Percentiles rank a stretch among this genome's conserved stretches.
Evolutionary conservation across 1,139 yeast species (phyloP).

Genomic region (Yamadazyma oceani): DNA sequence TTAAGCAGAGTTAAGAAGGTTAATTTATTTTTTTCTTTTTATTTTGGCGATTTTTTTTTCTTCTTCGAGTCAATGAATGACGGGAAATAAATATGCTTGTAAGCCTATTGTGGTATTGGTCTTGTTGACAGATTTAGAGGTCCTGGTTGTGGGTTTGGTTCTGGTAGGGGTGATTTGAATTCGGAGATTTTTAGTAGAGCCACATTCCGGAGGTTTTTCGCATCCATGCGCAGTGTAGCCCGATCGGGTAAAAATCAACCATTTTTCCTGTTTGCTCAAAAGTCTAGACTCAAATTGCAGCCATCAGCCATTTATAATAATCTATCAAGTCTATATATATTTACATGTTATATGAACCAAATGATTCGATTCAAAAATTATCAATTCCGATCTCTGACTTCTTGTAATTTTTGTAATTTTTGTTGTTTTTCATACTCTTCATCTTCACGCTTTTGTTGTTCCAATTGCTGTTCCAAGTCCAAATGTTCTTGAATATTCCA

Average conservation of each 20-base stretch:
- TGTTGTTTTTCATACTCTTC: constrained; percentile 11
- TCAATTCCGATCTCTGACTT: not conserved
- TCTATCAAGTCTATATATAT: not conserved
- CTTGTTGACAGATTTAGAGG: too few relatives aligned
- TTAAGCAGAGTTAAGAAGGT: too few relatives aligned
- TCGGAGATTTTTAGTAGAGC: too few relatives aligned
- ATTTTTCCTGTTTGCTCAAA: not conserved
- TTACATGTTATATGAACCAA: too few relatives aligned
- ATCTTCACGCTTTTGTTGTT: constrained; percentile 20
- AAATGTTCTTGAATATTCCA: constrained; percentile 93
- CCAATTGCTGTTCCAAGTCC: constrained; percentile 43
- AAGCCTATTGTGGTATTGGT: too few relatives aligned
- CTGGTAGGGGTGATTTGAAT: too few relatives aligned
- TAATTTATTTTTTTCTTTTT: too few relatives aligned
- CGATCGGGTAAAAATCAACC: constrained; percentile 1
- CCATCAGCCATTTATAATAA: not conserved
- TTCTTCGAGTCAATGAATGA: too few relatives aligned
- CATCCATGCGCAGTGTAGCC: not conserved
- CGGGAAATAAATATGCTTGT: too few relatives aligned
- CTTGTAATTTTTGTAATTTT: constrained; percentile 4
- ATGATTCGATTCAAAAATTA: too few relatives aligned
- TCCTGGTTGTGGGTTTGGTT: too few relatives aligned
- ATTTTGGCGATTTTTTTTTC: too few relatives aligned
- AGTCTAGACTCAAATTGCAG: constrained; percentile 2
- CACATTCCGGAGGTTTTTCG: not conserved